phyloP scores from a whole-genome alignment of 2,329 filamentous ascomycete species.

The Clarireedia homoeocarpa region DNA sequence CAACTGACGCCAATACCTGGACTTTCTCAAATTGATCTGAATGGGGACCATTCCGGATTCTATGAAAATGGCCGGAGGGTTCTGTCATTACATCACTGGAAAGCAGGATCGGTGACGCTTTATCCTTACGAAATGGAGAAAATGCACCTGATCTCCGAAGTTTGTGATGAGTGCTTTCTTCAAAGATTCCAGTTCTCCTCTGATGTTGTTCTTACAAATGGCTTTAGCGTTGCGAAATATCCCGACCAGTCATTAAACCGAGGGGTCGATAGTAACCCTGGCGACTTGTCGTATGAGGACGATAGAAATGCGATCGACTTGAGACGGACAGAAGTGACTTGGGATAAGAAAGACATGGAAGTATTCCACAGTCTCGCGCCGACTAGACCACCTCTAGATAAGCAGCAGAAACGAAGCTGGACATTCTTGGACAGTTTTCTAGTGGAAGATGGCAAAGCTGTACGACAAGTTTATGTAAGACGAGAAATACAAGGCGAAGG shows the following conservation, averaged over 20 bases:
- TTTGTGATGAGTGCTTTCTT: slow-evolving; percentile 35
- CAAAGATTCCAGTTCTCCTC: slow-evolving; percentile 38
- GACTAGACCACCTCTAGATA: slow-evolving; percentile 42
- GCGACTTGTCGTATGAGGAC: neutral
- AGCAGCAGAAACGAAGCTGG: slow-evolving; percentile 48
- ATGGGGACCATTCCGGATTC: slow-evolving; percentile 27
- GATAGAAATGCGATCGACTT: slow-evolving; percentile 18
- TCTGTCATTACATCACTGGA: slow-evolving; percentile 28
- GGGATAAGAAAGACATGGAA: slow-evolving; percentile 36
- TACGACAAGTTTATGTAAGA: slow-evolving; percentile 23
- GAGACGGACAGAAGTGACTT: slow-evolving; percentile 34
- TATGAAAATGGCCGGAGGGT: slow-evolving; percentile 27
- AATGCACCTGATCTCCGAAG: slow-evolving; percentile 25
- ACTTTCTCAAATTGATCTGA: slow-evolving; percentile 28
- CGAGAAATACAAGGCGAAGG: slow-evolving; percentile 12
- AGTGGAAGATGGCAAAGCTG: slow-evolving; percentile 25
- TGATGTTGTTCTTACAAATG: slow-evolving; percentile 37
- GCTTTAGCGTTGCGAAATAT: slow-evolving; percentile 37
- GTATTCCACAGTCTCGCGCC: slow-evolving; percentile 42
- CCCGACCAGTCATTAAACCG: slow-evolving; percentile 2
- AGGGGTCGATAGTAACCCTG: neutral
- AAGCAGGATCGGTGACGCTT: slow-evolving; percentile 21
- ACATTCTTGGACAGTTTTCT: slow-evolving; percentile 41
- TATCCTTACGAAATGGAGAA: slow-evolving; percentile 28
- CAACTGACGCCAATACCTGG: slow-evolving; percentile 23